phyloP scores from a whole-genome alignment of 495 filamentous ascomycete species.

The Penicillium manginii region DNA sequence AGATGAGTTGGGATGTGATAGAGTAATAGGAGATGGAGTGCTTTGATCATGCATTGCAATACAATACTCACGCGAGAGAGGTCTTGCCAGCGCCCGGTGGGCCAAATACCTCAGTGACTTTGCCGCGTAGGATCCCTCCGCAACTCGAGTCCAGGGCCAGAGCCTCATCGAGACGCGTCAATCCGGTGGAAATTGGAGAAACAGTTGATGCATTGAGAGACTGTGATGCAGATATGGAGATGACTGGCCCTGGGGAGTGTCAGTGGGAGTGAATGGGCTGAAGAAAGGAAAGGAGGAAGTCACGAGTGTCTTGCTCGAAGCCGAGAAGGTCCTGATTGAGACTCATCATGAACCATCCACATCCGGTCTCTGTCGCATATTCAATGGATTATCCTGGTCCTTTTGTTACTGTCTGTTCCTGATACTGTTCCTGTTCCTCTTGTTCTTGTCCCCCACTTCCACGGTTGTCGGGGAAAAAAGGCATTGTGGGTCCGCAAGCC shows the following conservation, averaged over 20 bases:
- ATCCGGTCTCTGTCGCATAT: too few relatives aligned
- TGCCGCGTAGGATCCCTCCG: constrained; percentile 66
- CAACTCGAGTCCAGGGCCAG: constrained; percentile 42
- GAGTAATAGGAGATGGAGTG: too few relatives aligned
- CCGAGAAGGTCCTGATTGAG: constrained; percentile 38
- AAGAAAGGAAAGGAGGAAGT: constrained; percentile 8
- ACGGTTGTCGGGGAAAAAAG: not conserved
- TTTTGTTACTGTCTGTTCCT: too few relatives aligned
- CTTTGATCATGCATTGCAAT: not conserved
- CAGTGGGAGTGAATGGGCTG: not conserved
- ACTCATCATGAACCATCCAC: constrained; percentile 16
- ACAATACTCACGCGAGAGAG: constrained; percentile 65
- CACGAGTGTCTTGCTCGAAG: constrained; percentile 37
- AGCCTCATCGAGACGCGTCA: constrained; percentile 62
- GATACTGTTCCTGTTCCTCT: too few relatives aligned
- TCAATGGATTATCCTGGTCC: too few relatives aligned
- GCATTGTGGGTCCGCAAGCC: not conserved
- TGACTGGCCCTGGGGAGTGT: constrained; percentile 57
- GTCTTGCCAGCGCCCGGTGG: constrained; percentile 91
- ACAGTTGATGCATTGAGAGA: constrained; percentile 65
- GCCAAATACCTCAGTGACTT: constrained; percentile 87
- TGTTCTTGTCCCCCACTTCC: too few relatives aligned
- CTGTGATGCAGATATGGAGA: constrained; percentile 87
- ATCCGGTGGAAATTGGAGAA: constrained; percentile 66
- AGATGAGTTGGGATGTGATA: not conserved